Evolutionary conservation across 2,329 filamentous ascomycete species (phyloP).

Genomic region (Exophiala phaeomuriformis): DNA sequence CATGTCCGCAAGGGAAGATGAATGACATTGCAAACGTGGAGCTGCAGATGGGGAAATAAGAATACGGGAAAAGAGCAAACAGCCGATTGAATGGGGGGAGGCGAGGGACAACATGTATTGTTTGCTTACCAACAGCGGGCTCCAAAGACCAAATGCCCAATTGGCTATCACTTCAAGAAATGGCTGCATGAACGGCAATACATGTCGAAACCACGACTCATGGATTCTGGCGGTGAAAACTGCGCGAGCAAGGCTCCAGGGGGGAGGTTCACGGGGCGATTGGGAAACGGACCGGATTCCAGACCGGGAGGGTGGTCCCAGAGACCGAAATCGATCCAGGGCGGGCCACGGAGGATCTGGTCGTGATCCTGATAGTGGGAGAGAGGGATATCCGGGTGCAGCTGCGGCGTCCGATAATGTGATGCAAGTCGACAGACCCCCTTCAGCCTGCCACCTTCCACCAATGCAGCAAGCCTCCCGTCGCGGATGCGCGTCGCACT

Average conservation of each 20-base stretch:
- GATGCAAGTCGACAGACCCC: not conserved
- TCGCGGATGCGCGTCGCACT: not conserved
- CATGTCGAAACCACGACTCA: not conserved
- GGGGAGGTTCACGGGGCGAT: not conserved
- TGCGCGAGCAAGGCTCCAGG: not conserved
- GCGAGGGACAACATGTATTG: not conserved
- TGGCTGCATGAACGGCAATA: not conserved
- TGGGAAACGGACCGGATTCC: not conserved
- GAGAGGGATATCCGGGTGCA: not conserved
- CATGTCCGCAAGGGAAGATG: constrained; percentile 1
- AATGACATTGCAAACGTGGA: not conserved
- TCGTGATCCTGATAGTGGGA: not conserved
- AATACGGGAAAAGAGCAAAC: not conserved
- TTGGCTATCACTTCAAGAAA: not conserved
- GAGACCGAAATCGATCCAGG: not conserved
- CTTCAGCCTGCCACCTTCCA: not conserved
- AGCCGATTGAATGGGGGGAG: not conserved
- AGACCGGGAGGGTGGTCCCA: not conserved
- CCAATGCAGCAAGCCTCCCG: not conserved
- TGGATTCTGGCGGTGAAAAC: not conserved
- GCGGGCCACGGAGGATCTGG: not conserved
- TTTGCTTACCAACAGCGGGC: not conserved
- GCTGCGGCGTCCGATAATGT: not conserved
- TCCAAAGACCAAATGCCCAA: not conserved
- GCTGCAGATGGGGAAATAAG: not conserved